These are phyloP conservation scores for Talaromyces liani DNA, from an alignment of 495 filamentous ascomycete genomes.

Conservation along the genomic window DNA sequence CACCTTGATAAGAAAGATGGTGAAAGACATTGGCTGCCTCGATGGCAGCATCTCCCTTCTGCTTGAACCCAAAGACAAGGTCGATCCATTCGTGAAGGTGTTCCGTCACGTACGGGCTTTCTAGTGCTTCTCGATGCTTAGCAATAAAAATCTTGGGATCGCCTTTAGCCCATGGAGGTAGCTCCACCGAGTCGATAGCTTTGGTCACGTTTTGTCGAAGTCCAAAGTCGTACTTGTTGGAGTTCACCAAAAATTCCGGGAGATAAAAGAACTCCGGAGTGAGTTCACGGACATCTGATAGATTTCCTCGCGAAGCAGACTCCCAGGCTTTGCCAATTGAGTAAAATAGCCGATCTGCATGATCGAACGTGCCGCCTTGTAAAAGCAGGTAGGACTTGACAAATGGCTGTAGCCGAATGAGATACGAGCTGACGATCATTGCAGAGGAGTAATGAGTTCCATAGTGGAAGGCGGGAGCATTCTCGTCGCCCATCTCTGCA, in stretches of 20 bases:
- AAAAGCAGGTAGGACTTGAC: conserved; percentile 95
- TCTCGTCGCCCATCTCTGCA: conserved; percentile 81
- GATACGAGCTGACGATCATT: conserved; percentile 95
- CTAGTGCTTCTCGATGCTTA: conserved; percentile 88
- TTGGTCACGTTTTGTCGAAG: conserved; percentile 70
- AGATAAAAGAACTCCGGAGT: conserved; percentile 97
- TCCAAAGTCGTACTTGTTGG: conserved; percentile 91
- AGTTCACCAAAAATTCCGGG: conserved; percentile 85
- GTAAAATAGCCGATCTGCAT: conserved; percentile 90
- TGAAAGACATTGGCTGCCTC: conserved; percentile 95
- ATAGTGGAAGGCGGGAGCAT: conserved; percentile 82
- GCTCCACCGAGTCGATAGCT: conserved; percentile 69
- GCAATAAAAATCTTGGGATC: conserved; percentile 93
- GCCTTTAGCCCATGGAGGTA: conserved; percentile 95
- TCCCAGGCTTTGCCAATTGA: conserved; percentile 87
- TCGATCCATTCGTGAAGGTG: conserved; percentile 95
- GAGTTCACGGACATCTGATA: conserved; percentile 87
- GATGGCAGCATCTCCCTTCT: conserved; percentile 86
- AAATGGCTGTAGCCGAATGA: conserved; percentile 92
- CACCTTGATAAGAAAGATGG: conserved; percentile 87
- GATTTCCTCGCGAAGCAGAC: conserved; percentile 82
- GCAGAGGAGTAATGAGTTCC: conserved; percentile 98
- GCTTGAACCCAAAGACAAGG: conserved; percentile 89
- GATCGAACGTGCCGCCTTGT: conserved; percentile 93
- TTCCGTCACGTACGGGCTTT: conserved; percentile 88